A percentile compares a stretch with the other conserved stretches of the same genome.
Conservation (phyloP, 441 rosid species). For the Adansonia rubrostipa region DNA sequence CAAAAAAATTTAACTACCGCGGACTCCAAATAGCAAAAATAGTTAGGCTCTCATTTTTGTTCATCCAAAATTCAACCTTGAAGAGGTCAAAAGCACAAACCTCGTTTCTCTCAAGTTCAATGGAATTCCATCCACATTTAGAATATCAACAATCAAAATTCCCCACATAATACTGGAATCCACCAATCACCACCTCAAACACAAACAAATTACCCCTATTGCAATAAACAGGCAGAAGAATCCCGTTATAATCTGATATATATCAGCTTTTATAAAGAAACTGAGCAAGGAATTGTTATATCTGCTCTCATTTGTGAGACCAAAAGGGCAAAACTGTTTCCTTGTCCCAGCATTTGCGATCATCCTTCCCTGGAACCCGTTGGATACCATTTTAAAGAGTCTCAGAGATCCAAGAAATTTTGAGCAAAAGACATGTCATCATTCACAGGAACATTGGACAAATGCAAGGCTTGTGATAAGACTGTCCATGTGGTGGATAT, state of each 20-base stretch:
- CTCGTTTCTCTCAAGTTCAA: slow-evolving; percentile 58
- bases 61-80: slow-evolving; percentile 24
- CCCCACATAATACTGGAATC: slow-evolving; percentile 37
- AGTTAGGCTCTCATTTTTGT: not conserved
- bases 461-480: slow-evolving; percentile 92
- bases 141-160: slow-evolving; percentile 41
- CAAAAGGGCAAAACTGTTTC: slow-evolving; percentile 9
- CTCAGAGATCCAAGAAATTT: slow-evolving; percentile 10
- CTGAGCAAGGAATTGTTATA: slow-evolving; percentile 31
- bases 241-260: slow-evolving; percentile 38
- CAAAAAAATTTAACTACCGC: not conserved
- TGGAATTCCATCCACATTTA: slow-evolving; percentile 37
- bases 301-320: slow-evolving; percentile 50
- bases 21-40: not conserved
- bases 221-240: slow-evolving; percentile 34
- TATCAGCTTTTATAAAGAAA: slow-evolving; percentile 36
- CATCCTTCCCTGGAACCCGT: slow-evolving; percentile 33
- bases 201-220: slow-evolving; percentile 33
- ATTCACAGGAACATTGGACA: slow-evolving; percentile 90
- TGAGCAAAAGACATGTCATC: slow-evolving; percentile 52
- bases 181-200: slow-evolving; percentile 34
- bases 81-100: slow-evolving; percentile 51
- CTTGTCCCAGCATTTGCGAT: slow-evolving; percentile 21
- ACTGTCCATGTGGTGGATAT: slow-evolving; percentile 86
- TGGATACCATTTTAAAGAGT: slow-evolving; percentile 15